These are phyloP conservation scores for Heliamphora pulchella DNA, from an alignment of 179 eudicot genomes.

Conservation along the genomic window DNA sequence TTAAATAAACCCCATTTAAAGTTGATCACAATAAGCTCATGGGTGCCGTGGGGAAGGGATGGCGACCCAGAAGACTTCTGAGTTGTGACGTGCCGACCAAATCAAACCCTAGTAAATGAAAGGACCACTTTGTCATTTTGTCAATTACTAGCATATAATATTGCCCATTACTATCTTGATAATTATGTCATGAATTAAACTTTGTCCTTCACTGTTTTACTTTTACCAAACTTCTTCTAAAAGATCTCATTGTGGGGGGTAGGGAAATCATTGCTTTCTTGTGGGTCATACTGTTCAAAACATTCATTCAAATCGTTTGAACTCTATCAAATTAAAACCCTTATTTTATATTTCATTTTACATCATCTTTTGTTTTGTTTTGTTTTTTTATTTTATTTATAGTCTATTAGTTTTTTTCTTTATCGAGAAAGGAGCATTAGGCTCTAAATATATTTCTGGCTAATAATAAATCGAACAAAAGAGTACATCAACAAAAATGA, in stretches of 20 bases:
- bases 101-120: neutral
- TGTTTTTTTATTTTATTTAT: too few relatives aligned
- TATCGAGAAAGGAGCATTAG: too few relatives aligned
- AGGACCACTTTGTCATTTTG: conserved; percentile 20
- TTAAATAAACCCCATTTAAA: too few relatives aligned
- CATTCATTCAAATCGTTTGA: neutral
- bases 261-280: neutral
- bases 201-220: conserved; percentile 9
- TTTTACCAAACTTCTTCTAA: neutral
- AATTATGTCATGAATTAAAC: neutral
- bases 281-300: neutral
- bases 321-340: too few relatives aligned
- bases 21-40: too few relatives aligned
- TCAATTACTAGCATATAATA: conserved; percentile 21
- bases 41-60: too few relatives aligned
- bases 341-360: too few relatives aligned
- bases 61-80: neutral
- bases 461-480: too few relatives aligned
- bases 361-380: too few relatives aligned
- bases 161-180: neutral
- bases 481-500: too few relatives aligned
- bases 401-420: too few relatives aligned
- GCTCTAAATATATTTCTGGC: too few relatives aligned
- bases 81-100: conserved; percentile 18
- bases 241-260: neutral